Base-by-base conservation (phyloP, 2,329 filamentous ascomycete genomes). In the Chaetomium strumarium region DNA sequence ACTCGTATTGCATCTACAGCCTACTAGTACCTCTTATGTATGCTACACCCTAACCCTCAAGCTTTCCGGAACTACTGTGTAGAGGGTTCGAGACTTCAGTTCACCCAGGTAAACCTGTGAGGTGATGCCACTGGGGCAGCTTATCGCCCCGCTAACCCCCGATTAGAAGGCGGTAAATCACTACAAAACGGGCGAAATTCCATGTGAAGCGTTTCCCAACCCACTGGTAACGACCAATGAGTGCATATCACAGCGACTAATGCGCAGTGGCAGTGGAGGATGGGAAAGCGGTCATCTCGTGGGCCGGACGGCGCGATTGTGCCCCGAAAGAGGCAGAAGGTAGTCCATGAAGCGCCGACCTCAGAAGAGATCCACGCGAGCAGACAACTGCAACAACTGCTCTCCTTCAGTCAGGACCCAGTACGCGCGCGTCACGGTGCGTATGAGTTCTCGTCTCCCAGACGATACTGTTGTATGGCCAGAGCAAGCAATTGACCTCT, bases 361-460 rank as follows among this genome's bases (percentile, higher is more conserved):
- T 78, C 76, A 11, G 82, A 85, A 58, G 79, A 85, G 36, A 75
- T 88, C 43, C 71, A 75, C 45, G 81, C 81, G 36, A 77, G 78
- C 57, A 76, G 81, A 48, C 86, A 93, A 64, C 74, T 93, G 55
- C 79, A 79, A 63, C 76, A 83, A 55, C 74, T 90, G 41, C 75
- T 93, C 38, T 70, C 75, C 51, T 90, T 90, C 64, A 77, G 86
- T 59, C 86, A 90, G 68, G 84, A 90, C 67, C 70, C 82, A 66
- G 72, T 75, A 63, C 75, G 81, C 68, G 76, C 85, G 63, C 80
- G 85, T 66, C 86, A 86, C 70, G 85, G 79, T 80, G 69, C 45
- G 70, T 65, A 14, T 10, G 13, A 5, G 5, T 14, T 36, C 4
- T 36, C 34, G 6, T 10, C 11, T 14, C 34, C 30, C 30, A 12